Evolutionary conservation across 768 basidiomycete genomes (phyloP), one percentile per base, ranked within the genome.

Genomic region (Austroboletus eburneus): DNA sequence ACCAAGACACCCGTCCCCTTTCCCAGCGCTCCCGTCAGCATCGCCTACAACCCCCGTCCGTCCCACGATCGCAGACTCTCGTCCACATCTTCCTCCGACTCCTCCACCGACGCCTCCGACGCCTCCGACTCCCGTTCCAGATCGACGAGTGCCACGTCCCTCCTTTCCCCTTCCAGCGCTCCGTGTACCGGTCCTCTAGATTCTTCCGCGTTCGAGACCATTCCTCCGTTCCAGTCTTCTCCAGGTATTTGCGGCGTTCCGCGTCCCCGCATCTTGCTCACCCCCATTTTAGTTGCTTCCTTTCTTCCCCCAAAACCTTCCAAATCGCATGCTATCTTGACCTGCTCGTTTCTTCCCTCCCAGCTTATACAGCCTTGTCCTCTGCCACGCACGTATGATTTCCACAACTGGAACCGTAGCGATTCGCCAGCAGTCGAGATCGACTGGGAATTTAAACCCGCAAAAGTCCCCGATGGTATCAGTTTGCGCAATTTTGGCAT

Each of bases 401-500:
- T 54, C 39, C 50, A 54, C 45, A 25, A 38, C 39, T 57, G 59
- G 60, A 50, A 40, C 14, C 45, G 48, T 32, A 52, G 59, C 20
- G 52, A 51, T 23, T 44, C 51, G 3, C 25, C 39, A 23, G 44
- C 46, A 25, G 42, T 59, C 18, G 60, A 56, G 36, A 58, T 58
- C 17, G 67, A 72, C 40, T 82, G 81, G 70, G 80, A 84, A 55
- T 91, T 91, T 53, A 74, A 81, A 30, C 82, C 85, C 34, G 75
- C 77, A 13, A 73, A 72, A 44, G 84, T 91, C 45, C 89, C 89
- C 9, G 84, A 88, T 54, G 89, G 89, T 16, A 89, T 90, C 48
- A 85, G 81, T 49, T 68, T 90, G 58, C 74, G 92, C 54, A 91
- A 94, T 70, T 92, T 94, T 63, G 87, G 88, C 23, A 86, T 91